Percentiles rank a stretch among this genome's conserved stretches.
phyloP scores from a whole-genome alignment of 345 rosid genomes.

The Melastoma malabathricum region DNA sequence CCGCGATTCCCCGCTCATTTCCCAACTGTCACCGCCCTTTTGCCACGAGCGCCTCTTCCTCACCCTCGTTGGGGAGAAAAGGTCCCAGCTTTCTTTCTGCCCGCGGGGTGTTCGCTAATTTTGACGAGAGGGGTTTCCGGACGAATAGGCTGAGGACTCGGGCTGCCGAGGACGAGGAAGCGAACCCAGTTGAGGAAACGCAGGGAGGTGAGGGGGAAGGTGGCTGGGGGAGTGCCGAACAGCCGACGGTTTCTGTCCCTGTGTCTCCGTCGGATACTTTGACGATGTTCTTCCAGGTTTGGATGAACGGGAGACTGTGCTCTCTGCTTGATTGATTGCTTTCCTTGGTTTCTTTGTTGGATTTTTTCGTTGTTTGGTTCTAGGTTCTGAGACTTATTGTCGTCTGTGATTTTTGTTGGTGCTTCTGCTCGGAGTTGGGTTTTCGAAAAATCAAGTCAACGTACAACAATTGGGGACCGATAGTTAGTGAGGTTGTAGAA shows the following conservation, averaged over 20 bases:
- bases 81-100: too few species aligned
- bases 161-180: too few species aligned
- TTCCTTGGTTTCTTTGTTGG: background rate
- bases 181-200: too few species aligned
- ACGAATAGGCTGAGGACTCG: too few species aligned
- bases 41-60: too few species aligned
- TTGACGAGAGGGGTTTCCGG: too few species aligned
- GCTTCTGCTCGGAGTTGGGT: background rate
- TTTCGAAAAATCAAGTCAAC: background rate
- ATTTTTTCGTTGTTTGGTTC: background rate
- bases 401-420: background rate
- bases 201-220: too few species aligned
- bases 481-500: background rate
- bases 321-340: background rate
- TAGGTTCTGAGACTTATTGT: background rate
- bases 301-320: background rate
- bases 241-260: conserved; percentile 57
- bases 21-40: too few species aligned
- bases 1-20: too few species aligned
- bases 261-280: conserved; percentile 88
- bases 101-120: too few species aligned
- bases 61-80: too few species aligned
- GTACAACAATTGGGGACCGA: background rate
- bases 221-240: conserved; percentile 3
- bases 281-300: conserved; percentile 75